Base-by-base conservation (phyloP, 2,329 filamentous ascomycete species). In the Pleomassaria siparia region DNA sequence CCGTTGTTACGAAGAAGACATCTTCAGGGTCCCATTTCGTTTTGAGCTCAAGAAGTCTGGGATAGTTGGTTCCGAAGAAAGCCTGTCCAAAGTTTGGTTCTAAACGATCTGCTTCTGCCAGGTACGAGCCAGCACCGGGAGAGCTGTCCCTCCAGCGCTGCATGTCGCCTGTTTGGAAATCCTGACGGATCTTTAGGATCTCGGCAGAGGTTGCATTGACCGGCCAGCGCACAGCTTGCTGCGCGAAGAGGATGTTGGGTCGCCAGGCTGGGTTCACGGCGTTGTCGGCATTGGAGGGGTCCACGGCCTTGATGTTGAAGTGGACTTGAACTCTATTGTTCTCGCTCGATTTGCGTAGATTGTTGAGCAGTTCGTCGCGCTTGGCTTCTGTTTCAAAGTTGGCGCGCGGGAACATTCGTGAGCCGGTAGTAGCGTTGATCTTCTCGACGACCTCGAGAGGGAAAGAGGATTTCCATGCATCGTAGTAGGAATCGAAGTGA, bases 261-360 rank as follows among this genome's bases (percentile, higher is more conserved):
- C 64, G 55, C 60, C 64, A 67, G 2, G 64, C 63, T 12, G 62
- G 53, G 46, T 64, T 65, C 1, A 67, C 64, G 7, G 64, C 62
- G 32, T 66, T 67, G 44, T 66, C 62, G 2, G 55, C 58, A 16
- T 64, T 60, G 16, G 48, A 51, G 4, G 59, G 60, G 40, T 67
- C 62, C 12, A 60, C 59, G 15, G 59, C 58, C 36, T 66, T 64
- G 49, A 68, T 67, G 58, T 69, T 68, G 58, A 68, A 70, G 47
- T 67, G 64, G 0, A 67, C 65, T 35, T 69, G 64, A 0, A 68
- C 63, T 16, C 62, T 54, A 35, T 63, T 63, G 46, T 66, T 68
- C 36, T 68, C 62, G 69, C 63, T 56, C 41, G 69, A 58, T 18
- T 56, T 24, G n/a, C 62, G 58, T 7, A 69, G 51, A 32, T 62